Percentiles rank a stretch among this genome's conserved stretches.
These are phyloP conservation scores for Chlorella sp. DNA, from an alignment of 139 green algal species.

Conservation along the genomic window DNA sequence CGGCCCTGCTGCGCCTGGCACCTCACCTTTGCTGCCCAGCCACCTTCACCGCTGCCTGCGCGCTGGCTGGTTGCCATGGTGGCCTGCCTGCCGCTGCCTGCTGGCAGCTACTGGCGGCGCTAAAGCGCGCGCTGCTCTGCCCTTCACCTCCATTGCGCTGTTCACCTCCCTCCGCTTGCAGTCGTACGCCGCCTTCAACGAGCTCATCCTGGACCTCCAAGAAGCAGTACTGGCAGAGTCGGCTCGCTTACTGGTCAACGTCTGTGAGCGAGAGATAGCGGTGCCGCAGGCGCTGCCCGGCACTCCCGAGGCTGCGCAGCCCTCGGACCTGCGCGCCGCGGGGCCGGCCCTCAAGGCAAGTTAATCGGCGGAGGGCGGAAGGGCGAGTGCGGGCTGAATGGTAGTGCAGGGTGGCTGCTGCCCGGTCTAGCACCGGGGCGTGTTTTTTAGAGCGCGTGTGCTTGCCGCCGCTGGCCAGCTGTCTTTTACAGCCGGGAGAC, in stretches of 20 bases:
- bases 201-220: conserved; percentile 10
- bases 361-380: too few species aligned
- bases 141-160: too few species aligned
- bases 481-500: too few species aligned
- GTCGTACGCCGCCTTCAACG: background rate
- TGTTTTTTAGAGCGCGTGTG: too few species aligned
- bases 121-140: too few species aligned
- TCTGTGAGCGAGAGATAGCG: background rate
- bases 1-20: background rate
- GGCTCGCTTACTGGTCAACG: background rate
- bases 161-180: background rate
- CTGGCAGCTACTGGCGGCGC: too few species aligned
- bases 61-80: background rate
- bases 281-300: background rate
- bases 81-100: too few species aligned
- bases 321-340: background rate
- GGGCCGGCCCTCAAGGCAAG: background rate
- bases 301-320: background rate
- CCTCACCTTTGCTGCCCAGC: background rate
- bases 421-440: background rate
- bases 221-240: conserved; percentile 9
- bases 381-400: background rate
- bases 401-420: background rate
- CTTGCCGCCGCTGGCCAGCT: too few species aligned
- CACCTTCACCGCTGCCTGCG: background rate